Conservation (phyloP, 2,329 filamentous ascomycete genomes). For the Bipolaris bicolor region DNA sequence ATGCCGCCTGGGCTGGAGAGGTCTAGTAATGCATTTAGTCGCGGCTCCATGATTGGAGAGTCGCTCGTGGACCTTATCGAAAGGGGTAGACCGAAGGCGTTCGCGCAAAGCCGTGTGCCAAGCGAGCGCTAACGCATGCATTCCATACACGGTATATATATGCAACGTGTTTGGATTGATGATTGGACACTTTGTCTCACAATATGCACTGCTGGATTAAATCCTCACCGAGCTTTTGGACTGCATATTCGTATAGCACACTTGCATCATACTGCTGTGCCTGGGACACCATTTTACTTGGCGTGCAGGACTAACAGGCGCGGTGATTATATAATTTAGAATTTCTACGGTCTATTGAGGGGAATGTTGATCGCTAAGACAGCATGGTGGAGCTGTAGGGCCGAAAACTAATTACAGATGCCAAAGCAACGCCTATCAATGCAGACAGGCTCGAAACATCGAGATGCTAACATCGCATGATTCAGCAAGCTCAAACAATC, state of each 20-base stretch:
- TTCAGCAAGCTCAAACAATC: background rate
- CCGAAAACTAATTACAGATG: constrained; percentile 4
- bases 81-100: constrained; percentile 11
- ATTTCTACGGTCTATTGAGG: constrained; percentile 8
- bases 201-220: background rate
- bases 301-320: background rate
- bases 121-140: constrained; percentile 12
- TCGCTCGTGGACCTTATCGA: constrained; percentile 10
- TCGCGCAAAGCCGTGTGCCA: constrained; percentile 11
- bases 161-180: background rate
- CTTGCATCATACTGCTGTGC: background rate
- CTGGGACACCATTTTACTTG: background rate
- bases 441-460: background rate
- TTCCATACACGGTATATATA: background rate
- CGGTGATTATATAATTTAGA: background rate
- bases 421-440: constrained; percentile 15
- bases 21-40: constrained; percentile 14
- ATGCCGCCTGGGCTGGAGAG: constrained; percentile 10
- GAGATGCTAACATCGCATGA: constrained; percentile 10
- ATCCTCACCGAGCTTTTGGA: background rate
- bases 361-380: constrained; percentile 2
- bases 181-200: background rate
- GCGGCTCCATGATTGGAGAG: constrained; percentile 18
- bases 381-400: background rate
- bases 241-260: background rate